Base-by-base conservation (phyloP, 495 filamentous ascomycete species). In the Saxophila tyrrhenica region DNA sequence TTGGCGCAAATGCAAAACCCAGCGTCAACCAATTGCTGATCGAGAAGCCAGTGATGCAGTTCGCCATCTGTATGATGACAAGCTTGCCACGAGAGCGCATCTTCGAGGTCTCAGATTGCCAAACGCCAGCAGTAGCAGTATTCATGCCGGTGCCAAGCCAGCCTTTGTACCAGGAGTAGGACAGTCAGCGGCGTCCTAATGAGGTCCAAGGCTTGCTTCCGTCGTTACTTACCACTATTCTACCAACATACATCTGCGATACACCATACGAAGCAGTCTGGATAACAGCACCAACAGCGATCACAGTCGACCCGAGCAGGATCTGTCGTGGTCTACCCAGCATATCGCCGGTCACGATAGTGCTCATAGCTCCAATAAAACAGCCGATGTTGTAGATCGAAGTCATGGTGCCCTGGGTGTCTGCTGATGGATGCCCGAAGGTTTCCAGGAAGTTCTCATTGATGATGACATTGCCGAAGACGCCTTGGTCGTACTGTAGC, bases 21-120 rank as follows among this genome's bases (percentile, higher is more conserved):
- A 73, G 71, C 48, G 70, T 69, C 3, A 74, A 52, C 70, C 65
- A 72, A 58, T 73, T 68, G 7, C 63, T 62, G 32, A 71, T 64
- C 13, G 62, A 62, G 32, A 66, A 67, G 20, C 69, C 67, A 24
- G 69, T 69, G 46, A 67, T 52, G 25, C 56, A 58, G 39, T 58
- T 62, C 5, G 65, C 67, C 47, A 64, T 68, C 42, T 65, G 65
- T 38, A 67, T 61, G 38, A 64, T 67, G 19, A 71, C 64, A 1
- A 70, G 56, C 25, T 69, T 63, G 22, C 64, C 66, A 54, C 65
- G 64, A 49, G 78, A 77, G 55, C 86, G 80, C 3, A 83, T 73
- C 58, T 81, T 84, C 48, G 81, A 84, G 32, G 81, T 85, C 64
- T 89, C 84, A 1, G 83, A 83, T 59, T 87, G 85, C 84, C 83